Evolutionary conservation across 768 basidiomycete species (phyloP).

Genomic region (Pleurotus ostreatus): DNA sequence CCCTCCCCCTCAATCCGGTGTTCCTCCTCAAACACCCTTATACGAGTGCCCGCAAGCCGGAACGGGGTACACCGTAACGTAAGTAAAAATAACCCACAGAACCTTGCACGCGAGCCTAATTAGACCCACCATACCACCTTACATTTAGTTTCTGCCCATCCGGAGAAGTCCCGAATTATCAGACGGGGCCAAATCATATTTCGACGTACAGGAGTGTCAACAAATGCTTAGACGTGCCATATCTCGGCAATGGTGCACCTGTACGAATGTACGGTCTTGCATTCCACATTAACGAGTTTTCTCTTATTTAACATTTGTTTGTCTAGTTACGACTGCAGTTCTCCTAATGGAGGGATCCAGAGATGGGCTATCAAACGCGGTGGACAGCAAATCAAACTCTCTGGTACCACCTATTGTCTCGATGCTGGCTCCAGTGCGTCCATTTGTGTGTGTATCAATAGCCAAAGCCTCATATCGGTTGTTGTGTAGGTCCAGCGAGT

Average conservation of each 20-base stretch:
- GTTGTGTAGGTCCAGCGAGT: too few relatives aligned
- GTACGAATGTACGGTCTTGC: background rate
- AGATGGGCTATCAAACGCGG: slow-evolving; percentile 23
- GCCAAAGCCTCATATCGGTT: too few relatives aligned
- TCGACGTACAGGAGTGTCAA: background rate
- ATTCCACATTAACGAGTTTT: too few relatives aligned
- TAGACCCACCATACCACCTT: background rate
- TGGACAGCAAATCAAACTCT: slow-evolving; percentile 23
- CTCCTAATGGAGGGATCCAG: too few relatives aligned
- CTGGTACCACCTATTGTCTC: slow-evolving; percentile 29
- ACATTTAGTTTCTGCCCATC: background rate
- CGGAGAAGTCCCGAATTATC: slow-evolving; percentile 7
- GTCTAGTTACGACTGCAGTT: slow-evolving; percentile 35
- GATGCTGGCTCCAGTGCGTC: slow-evolving; percentile 29
- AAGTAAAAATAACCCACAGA: background rate
- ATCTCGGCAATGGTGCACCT: background rate
- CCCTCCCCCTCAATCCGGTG: slow-evolving; percentile 13
- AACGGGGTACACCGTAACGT: slow-evolving; percentile 4
- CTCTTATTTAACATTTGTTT: too few relatives aligned
- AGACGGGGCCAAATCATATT: background rate
- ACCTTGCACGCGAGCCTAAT: background rate
- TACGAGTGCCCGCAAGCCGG: slow-evolving; percentile 3
- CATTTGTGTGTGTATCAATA: too few relatives aligned
- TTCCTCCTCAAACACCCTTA: slow-evolving; percentile 3
- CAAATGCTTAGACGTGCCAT: background rate